Conservation (phyloP, 2,329 filamentous ascomycete genomes). For the Fusarium xyrophilum region DNA sequence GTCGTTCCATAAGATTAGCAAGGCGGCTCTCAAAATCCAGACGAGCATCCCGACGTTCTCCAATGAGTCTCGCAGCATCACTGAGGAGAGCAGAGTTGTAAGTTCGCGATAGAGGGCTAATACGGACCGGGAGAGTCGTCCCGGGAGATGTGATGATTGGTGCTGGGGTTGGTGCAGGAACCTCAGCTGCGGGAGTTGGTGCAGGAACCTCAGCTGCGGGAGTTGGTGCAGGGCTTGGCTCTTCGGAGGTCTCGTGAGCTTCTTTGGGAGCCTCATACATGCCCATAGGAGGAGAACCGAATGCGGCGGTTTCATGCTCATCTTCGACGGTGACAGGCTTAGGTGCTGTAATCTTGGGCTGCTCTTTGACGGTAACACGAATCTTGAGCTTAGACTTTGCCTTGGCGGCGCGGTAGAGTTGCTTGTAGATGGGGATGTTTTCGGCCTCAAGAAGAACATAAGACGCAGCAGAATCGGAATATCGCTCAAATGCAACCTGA, state of each 20-base stretch:
- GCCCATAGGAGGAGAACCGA: conserved; percentile 10
- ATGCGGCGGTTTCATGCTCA: conserved; percentile 47
- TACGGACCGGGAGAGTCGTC: conserved; percentile 36
- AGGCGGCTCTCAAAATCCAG: conserved; percentile 42
- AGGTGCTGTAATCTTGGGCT: conserved; percentile 38
- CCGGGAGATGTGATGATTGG: conserved; percentile 25
- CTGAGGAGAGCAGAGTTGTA: conserved; percentile 40
- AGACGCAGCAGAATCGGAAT: conserved; percentile 86
- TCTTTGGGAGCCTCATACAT: conserved; percentile 29
- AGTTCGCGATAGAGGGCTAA: conserved; percentile 37
- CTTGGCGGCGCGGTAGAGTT: conserved; percentile 94
- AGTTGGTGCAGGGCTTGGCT: conserved; percentile 25
- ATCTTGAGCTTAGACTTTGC: conserved; percentile 97
- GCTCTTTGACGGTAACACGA: conserved; percentile 63
- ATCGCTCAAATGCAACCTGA: conserved; percentile 79
- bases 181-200: conserved; percentile 28
- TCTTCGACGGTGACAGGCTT: conserved; percentile 60
- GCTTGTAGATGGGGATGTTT: conserved; percentile 90
- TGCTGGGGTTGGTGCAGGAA: conserved; percentile 30
- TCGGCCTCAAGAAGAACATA: conserved; percentile 80
- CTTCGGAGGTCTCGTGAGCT: conserved; percentile 12
- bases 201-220: conserved; percentile 31
- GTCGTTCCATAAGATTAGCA: conserved; percentile 38
- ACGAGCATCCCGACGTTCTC: conserved; percentile 33
- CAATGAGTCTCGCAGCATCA: conserved; percentile 40